These are phyloP conservation scores for Nematocida ironsii DNA, from an alignment of 371 early-diverging fungal species.

Conservation along the genomic window DNA sequence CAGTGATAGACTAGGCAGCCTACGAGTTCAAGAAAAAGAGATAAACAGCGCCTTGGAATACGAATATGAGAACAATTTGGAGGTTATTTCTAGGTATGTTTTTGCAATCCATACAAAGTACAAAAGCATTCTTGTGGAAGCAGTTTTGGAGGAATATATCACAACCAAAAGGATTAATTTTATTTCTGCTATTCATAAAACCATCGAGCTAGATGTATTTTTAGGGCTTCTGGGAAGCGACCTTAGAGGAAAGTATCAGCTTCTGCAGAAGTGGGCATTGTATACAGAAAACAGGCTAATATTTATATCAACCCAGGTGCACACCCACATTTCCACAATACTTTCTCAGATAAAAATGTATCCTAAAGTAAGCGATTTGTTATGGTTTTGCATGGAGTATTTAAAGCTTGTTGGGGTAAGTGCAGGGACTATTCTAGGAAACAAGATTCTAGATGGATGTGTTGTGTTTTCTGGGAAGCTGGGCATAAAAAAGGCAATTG, in stretches of 20 bases:
- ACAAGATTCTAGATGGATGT: constrained; percentile 13
- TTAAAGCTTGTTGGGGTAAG: not conserved
- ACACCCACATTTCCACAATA: constrained; percentile 9
- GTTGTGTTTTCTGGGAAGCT: not conserved
- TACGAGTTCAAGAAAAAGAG: not conserved
- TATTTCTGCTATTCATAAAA: not conserved
- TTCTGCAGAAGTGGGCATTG: constrained; percentile 16
- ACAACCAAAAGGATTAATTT: not conserved
- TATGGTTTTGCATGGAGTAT: constrained; percentile 21
- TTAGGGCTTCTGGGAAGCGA: not conserved
- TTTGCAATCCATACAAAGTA: not conserved
- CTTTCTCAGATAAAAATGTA: constrained; percentile 23
- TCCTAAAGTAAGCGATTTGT: constrained; percentile 15
- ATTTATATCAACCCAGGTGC: constrained; percentile 1
- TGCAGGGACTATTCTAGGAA: not conserved
- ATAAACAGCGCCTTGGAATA: not conserved
- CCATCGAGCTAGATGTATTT: constrained; percentile 17
- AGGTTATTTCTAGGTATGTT: not conserved
- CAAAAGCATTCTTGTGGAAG: not conserved
- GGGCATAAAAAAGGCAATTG: not conserved
- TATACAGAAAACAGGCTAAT: not conserved
- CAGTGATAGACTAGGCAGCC: not conserved
- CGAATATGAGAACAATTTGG: not conserved
- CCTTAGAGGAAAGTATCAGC: not conserved
- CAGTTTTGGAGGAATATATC: not conserved